Base-by-base conservation (phyloP, 2,329 filamentous ascomycete genomes). In the Bertia moriformis region DNA sequence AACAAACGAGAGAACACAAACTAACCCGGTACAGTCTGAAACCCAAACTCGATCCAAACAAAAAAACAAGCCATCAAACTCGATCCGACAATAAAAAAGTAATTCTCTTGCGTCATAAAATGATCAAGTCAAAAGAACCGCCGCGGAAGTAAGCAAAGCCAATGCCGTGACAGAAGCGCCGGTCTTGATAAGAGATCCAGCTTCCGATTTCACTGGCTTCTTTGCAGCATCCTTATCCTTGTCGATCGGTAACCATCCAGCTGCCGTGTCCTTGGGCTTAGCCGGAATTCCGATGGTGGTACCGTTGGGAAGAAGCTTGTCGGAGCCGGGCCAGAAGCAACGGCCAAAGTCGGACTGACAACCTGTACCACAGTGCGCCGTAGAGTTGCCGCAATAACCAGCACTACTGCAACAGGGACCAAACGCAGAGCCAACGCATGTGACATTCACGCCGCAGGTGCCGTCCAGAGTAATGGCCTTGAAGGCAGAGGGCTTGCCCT, bases 351-450 rank as follows among this genome's bases (percentile, higher is more conserved):
- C 43, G 18, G 47, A 42, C 37, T 51, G 51, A 38, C 56, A 59
- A 14, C 54, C 55, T 15, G 19, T 36, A 17, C 51, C 54, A 36
- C 56, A 59, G 41, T 53, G 47, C 3, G 42, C 35, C 5, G 49
- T 49, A 4, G 47, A 48, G 41, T 54, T 57, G 12, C 56, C 55
- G 38, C 55, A 59, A 29, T 44, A 39, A 30, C 50, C 49, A 7
- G 39, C 38, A 27, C 43, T 45, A 37, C 52, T 49, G 38, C 56
- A 59, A 38, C 57, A 59, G 4, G 48, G 39, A 3, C 55, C 55
- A 45, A 57, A 58, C 10, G 36, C 45, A 7, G 54, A 59, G 2
- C 54, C 52, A n/a, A 47, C 41, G 40, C 55, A 59, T 10, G 55
- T 57, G 18, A 49, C 49, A n/a, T 52, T 50, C 2, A 42, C 42